Evolutionary conservation across 176 grass and related monocot species (phyloP).

Genomic region (Carex kokanica): DNA sequence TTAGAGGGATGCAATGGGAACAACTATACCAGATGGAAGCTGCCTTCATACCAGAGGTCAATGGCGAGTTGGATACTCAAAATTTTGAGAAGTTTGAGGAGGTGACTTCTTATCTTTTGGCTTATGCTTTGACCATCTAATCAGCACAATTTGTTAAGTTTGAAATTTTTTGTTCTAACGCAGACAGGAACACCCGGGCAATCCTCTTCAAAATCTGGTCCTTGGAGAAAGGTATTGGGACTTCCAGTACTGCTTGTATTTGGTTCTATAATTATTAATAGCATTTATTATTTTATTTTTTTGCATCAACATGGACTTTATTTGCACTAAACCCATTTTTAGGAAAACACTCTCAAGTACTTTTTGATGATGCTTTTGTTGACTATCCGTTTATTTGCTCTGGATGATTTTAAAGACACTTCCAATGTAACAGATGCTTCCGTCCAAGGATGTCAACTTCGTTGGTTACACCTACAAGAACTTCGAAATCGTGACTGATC

Average conservation of each 20-base stretch:
- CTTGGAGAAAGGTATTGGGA: conserved; percentile 90
- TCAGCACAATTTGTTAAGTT: conserved; percentile 3
- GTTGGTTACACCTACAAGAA: conserved; percentile 99
- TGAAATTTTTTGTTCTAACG: conserved; percentile 27
- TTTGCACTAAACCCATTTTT: background rate
- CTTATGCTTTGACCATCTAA: conserved; percentile 24
- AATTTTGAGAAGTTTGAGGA: conserved; percentile 94
- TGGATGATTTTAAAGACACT: background rate
- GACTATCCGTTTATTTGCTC: conserved; percentile 9
- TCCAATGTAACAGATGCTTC: conserved; percentile 76
- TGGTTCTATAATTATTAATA: background rate
- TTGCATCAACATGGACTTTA: background rate
- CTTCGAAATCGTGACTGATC: conserved; percentile 96
- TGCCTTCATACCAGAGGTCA: conserved; percentile 96
- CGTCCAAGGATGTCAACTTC: conserved; percentile 96
- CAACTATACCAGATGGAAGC: conserved; percentile 93
- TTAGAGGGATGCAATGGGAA: conserved; percentile 74
- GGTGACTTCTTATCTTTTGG: conserved; percentile 37
- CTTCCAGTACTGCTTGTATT: background rate
- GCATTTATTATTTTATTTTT: background rate
- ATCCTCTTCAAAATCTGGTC: conserved; percentile 90
- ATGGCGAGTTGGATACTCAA: conserved; percentile 77
- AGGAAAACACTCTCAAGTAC: background rate
- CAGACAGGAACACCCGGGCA: conserved; percentile 63
- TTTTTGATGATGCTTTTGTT: conserved; percentile 20